phyloP scores from a whole-genome alignment of 805 yeast genomes.

The Barnettozyma siamensis region DNA sequence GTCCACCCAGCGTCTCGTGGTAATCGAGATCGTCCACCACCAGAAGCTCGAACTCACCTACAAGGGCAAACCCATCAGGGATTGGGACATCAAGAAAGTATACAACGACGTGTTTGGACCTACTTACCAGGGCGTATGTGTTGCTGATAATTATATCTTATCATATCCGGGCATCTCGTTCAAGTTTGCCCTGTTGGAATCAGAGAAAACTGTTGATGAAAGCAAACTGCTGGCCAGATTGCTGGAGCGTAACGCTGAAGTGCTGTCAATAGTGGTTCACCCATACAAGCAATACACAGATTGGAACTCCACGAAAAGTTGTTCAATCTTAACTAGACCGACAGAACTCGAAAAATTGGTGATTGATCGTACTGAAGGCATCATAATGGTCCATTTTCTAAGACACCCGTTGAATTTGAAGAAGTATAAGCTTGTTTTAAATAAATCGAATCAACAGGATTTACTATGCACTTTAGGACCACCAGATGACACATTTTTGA shows the following conservation, averaged over 20 bases:
- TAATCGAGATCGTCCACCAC: constrained; percentile 14
- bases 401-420: constrained; percentile 21
- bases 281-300: constrained; percentile 21
- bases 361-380: constrained; percentile 1
- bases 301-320: constrained; percentile 7
- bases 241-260: constrained; percentile 10
- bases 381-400: constrained; percentile 18
- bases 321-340: constrained; percentile 10
- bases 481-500: constrained; percentile 47
- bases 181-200: constrained; percentile 29
- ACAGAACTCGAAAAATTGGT: constrained; percentile 12
- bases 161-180: constrained; percentile 55
- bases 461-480: constrained; percentile 45
- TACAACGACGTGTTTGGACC: constrained; percentile 59
- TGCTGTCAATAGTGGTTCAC: constrained; percentile 14
- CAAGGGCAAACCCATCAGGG: constrained; percentile 13
- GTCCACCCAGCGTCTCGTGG: constrained; percentile 7
- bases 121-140: constrained; percentile 47
- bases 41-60: constrained; percentile 9
- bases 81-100: constrained; percentile 35
- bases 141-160: constrained; percentile 27
- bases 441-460: constrained; percentile 44
- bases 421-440: constrained; percentile 28
- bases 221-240: constrained; percentile 3
- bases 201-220: constrained; percentile 13